phyloP scores from a whole-genome alignment of 768 basidiomycete species.

The Russula sp. region DNA sequence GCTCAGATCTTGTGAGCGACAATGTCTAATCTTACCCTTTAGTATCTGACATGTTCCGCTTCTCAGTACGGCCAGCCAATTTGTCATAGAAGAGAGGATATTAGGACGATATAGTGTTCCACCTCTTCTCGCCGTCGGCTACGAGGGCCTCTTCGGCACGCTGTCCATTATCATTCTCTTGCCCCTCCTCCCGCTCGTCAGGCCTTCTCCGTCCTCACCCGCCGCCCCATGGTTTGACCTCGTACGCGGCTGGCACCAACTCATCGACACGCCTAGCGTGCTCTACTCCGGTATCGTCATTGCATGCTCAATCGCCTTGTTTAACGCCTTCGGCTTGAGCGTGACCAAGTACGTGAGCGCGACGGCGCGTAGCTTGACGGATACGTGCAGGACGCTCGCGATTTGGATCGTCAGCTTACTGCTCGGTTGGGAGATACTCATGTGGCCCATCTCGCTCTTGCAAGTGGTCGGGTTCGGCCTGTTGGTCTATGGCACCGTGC shows the following conservation, averaged over 20 bases:
- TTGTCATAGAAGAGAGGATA: conserved; percentile 96
- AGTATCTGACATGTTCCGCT: conserved; percentile 5
- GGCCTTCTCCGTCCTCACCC: conserved; percentile 57
- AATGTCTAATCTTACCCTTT: conserved; percentile 24
- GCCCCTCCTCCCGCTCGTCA: conserved; percentile 73
- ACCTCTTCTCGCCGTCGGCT: conserved; percentile 91
- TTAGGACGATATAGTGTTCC: conserved; percentile 82
- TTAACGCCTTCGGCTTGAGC: conserved; percentile 77
- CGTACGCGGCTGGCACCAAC: conserved; percentile 84
- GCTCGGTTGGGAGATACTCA: conserved; percentile 85
- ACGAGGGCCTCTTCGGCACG: conserved; percentile 89
- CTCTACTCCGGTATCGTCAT: conserved; percentile 47
- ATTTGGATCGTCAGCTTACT: conserved; percentile 93
- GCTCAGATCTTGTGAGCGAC: conserved; percentile 86
- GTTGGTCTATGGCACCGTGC: conserved; percentile 88
- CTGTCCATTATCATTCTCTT: conserved; percentile 74
- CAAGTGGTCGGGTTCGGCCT: conserved; percentile 84
- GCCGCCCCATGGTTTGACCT: conserved; percentile 77
- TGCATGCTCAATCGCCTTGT: conserved; percentile 51
- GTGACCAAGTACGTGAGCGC: conserved; percentile 93
- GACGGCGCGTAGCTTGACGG: conserved; percentile 86
- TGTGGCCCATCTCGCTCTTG: conserved; percentile 77
- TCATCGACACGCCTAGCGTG: conserved; percentile 68
- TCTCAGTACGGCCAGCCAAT: conserved; percentile 80
- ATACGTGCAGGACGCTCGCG: conserved; percentile 92